A percentile compares a stretch with the other conserved stretches of the same genome.
Conservation (phyloP, 495 filamentous ascomycete species). For the Neurospora sp. region DNA sequence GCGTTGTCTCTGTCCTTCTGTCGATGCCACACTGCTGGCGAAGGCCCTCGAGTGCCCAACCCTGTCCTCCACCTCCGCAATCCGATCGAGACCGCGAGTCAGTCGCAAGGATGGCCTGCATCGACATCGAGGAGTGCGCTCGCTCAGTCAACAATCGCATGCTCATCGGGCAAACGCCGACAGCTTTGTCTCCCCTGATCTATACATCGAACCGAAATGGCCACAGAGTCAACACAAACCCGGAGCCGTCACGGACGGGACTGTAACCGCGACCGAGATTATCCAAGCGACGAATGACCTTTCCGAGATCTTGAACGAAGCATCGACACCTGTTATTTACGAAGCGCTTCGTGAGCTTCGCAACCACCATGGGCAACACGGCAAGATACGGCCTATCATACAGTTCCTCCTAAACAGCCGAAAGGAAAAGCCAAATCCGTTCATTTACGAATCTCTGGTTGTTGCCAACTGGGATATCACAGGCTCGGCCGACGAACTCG, state of each 20-base stretch:
- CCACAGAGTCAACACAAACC: not conserved
- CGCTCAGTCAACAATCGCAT: not conserved
- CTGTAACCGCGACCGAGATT: not conserved
- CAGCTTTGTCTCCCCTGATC: not conserved
- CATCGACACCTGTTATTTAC: constrained; percentile 32
- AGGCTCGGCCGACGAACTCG: constrained; percentile 55
- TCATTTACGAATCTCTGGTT: constrained; percentile 66
- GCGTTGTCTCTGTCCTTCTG: constrained; percentile 56
- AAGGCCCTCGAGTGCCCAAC: constrained; percentile 7
- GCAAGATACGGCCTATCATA: constrained; percentile 30
- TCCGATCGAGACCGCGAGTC: not conserved
- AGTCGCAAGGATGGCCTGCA: not conserved
- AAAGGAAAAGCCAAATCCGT: constrained; percentile 50
- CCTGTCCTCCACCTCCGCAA: not conserved
- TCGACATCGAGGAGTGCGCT: not conserved
- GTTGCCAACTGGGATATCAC: constrained; percentile 54
- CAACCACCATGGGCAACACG: constrained; percentile 2
- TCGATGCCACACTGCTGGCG: constrained; percentile 27
- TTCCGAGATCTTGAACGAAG: not conserved
- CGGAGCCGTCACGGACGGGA: not conserved
- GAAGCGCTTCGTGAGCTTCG: constrained; percentile 31
- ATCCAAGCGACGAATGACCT: not conserved
- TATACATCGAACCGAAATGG: not conserved
- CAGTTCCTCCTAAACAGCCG: constrained; percentile 51
- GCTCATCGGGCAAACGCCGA: not conserved